These are phyloP conservation scores for Venturia pyrina DNA, from an alignment of 2,329 filamentous ascomycete genomes.

Conservation along the genomic window DNA sequence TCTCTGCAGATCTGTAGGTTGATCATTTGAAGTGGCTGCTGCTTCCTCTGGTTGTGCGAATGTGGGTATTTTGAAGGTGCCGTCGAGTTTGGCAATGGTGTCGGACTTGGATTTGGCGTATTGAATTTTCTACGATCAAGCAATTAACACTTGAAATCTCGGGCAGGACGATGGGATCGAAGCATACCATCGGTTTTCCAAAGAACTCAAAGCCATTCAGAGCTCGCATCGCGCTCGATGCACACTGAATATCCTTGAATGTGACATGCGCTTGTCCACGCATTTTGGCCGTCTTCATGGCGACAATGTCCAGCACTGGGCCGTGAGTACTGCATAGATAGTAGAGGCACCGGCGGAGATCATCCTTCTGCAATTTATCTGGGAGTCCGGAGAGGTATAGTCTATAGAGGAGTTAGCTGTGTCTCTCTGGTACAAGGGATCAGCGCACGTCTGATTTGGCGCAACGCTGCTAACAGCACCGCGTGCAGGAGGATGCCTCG, in stretches of 20 bases:
- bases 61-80: conserved; percentile 67
- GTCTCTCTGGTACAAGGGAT: not conserved
- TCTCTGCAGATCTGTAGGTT: conserved; percentile 9
- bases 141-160: not conserved
- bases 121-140: conserved; percentile 61
- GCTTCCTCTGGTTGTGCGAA: conserved; percentile 11
- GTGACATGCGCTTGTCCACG: conserved; percentile 91
- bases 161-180: not conserved
- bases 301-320: conserved; percentile 82
- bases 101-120: conserved; percentile 88
- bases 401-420: conserved; percentile 33
- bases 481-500: conserved; percentile 2
- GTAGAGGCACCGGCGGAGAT: conserved; percentile 80
- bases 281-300: conserved; percentile 84
- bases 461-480: not conserved
- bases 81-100: conserved; percentile 81
- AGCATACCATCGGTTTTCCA: conserved; percentile 69
- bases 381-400: conserved; percentile 86
- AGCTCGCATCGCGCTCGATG: conserved; percentile 85
- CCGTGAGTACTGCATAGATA: conserved; percentile 92
- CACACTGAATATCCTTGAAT: conserved; percentile 81
- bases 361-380: conserved; percentile 79
- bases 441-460: conserved; percentile 26
- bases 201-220: conserved; percentile 80
- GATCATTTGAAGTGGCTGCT: not conserved